These are phyloP conservation scores for Microdochium bolleyi DNA, from an alignment of 2,329 filamentous ascomycete species.

Conservation along the genomic window DNA sequence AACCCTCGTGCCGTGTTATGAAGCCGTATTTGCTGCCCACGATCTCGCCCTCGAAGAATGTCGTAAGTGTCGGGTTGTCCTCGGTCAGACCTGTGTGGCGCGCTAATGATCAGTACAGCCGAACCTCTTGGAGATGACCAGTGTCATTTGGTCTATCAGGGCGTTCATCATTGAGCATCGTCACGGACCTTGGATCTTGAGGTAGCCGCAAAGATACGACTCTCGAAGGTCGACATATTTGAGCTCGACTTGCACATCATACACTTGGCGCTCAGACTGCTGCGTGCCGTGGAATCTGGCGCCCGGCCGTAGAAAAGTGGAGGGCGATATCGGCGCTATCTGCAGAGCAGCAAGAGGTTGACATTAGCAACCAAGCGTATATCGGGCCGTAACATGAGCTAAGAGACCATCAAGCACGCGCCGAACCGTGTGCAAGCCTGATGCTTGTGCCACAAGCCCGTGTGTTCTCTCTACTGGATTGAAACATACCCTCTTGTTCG, in stretches of 20 bases:
- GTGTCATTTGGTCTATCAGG: no score
- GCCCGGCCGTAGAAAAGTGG: conserved; percentile 77
- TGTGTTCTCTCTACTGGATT: not conserved
- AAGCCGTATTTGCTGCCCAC: conserved; percentile 96
- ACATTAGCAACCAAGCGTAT: not conserved
- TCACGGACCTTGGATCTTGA: conserved; percentile 80
- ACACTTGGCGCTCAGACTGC: conserved; percentile 84
- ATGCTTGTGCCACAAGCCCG: not conserved
- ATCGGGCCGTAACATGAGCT: not conserved
- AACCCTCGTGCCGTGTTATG: conserved; percentile 77
- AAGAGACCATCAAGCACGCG: not conserved
- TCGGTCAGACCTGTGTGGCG: conserved; percentile 68
- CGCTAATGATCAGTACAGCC: conserved; percentile 1
- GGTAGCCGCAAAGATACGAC: conserved; percentile 89
- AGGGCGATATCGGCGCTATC: conserved; percentile 72
- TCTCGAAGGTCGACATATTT: conserved; percentile 93
- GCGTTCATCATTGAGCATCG: no score
- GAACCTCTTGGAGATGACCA: no score
- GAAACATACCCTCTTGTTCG: conserved; percentile 42
- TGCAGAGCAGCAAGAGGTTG: not conserved
- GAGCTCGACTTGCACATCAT: conserved; percentile 94
- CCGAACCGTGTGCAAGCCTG: not conserved
- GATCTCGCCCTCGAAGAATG: conserved; percentile 97
- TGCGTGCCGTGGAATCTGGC: conserved; percentile 88
- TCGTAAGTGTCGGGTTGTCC: conserved; percentile 94